These are phyloP conservation scores for Beauveria bassiana DNA, from an alignment of 2,329 filamentous ascomycete genomes.

Conservation along the genomic window DNA sequence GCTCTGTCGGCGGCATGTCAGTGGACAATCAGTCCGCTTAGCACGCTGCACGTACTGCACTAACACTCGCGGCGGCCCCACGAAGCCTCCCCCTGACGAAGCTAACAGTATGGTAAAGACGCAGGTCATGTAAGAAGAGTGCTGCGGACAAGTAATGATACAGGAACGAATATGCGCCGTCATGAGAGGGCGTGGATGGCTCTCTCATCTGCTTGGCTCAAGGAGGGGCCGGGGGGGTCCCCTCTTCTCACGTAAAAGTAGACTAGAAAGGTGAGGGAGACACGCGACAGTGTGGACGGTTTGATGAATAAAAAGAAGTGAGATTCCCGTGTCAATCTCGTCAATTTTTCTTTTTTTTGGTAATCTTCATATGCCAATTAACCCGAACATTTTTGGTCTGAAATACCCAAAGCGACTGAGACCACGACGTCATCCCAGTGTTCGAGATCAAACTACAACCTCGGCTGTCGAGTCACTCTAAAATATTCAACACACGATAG, in stretches of 20 bases:
- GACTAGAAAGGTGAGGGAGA: neutral
- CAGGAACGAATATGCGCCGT: neutral
- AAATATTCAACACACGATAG: neutral
- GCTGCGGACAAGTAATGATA: neutral
- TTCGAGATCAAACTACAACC: neutral
- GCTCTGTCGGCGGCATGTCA: neutral
- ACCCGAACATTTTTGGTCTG: neutral
- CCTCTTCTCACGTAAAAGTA: slow-evolving; percentile 11
- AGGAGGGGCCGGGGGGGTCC: neutral
- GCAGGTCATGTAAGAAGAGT: neutral
- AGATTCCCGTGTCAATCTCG: neutral
- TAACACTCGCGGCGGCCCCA: neutral
- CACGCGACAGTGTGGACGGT: neutral
- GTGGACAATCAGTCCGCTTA: neutral
- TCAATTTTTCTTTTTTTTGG: neutral
- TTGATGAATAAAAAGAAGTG: neutral
- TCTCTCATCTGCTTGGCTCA: slow-evolving; percentile 3
- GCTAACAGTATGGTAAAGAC: slow-evolving; percentile 4
- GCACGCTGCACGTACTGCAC: neutral
- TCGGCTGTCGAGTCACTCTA: slow-evolving; percentile 6
- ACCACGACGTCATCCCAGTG: neutral
- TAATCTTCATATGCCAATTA: neutral
- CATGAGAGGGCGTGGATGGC: neutral
- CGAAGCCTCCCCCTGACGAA: neutral
- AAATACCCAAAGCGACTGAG: no score